These are phyloP conservation scores for Maudiozyma bulderi DNA, from an alignment of 805 yeast species.

Conservation along the genomic window DNA sequence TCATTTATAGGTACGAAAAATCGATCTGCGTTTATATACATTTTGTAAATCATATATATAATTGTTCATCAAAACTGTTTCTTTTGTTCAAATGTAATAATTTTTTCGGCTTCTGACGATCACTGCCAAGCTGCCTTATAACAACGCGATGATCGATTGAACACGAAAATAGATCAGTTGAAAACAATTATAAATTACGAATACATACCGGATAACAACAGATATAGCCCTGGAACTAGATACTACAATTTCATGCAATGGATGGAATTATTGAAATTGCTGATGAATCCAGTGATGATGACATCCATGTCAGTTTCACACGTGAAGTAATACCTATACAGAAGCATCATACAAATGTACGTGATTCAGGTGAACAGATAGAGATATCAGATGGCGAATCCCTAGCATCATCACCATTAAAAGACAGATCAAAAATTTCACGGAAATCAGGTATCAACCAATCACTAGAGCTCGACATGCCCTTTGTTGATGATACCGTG, in stretches of 20 bases:
- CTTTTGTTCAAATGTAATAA: too few species aligned
- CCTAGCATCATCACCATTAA: background rate
- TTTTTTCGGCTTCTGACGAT: too few species aligned
- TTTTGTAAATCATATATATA: too few species aligned
- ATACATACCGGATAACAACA: background rate
- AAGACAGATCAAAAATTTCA: background rate
- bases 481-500: background rate
- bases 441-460: background rate
- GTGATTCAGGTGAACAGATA: background rate
- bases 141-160: too few species aligned
- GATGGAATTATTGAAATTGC: slow-evolving; percentile 4
- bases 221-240: background rate
- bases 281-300: background rate
- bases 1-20: too few species aligned
- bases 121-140: too few species aligned
- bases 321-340: background rate
- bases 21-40: too few species aligned
- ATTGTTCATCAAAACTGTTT: too few species aligned
- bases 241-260: background rate
- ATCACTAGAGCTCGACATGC: background rate
- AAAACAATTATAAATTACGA: background rate
- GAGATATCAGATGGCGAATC: background rate
- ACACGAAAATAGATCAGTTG: background rate
- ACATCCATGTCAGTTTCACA: too few species aligned
- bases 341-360: background rate